A percentile compares a stretch with the other conserved stretches of the same genome.
Conservation (phyloP, 768 basidiomycete species). For the Xerocomus spinulosus region DNA sequence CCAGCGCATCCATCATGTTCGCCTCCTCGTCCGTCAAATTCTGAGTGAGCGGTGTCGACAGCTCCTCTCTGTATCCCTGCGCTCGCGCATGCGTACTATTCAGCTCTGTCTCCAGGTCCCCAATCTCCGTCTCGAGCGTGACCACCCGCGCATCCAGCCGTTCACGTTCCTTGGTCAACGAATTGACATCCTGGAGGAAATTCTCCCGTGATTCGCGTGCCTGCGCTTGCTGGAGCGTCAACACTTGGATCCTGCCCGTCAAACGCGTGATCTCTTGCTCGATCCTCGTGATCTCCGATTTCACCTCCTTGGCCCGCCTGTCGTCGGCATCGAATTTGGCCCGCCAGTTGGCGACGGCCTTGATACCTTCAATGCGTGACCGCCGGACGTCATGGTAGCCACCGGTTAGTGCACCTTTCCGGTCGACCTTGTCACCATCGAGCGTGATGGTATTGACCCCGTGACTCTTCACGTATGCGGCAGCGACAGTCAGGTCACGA, state of each 20-base stretch:
- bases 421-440: constrained; percentile 95
- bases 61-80: constrained; percentile 61
- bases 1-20: constrained; percentile 55
- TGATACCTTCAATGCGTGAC: constrained; percentile 86
- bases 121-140: constrained; percentile 61
- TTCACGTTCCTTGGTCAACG: constrained; percentile 66
- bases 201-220: constrained; percentile 64
- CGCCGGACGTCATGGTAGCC: constrained; percentile 92
- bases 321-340: constrained; percentile 64
- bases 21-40: constrained; percentile 74
- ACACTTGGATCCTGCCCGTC: constrained; percentile 67
- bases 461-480: constrained; percentile 91
- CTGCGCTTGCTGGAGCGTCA: constrained; percentile 65
- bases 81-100: constrained; percentile 56
- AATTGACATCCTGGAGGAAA: constrained; percentile 55
- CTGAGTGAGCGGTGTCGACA: constrained; percentile 69
- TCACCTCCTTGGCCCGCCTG: constrained; percentile 66
- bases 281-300: constrained; percentile 56
- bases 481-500: constrained; percentile 85
- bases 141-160: constrained; percentile 54
- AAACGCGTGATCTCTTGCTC: constrained; percentile 85
- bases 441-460: constrained; percentile 95
- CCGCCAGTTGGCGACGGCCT: constrained; percentile 70
- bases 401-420: constrained; percentile 93
- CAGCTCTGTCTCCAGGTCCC: constrained; percentile 71